Base-by-base conservation (phyloP, 768 basidiomycete genomes). In the Lentinula aciculospora region DNA sequence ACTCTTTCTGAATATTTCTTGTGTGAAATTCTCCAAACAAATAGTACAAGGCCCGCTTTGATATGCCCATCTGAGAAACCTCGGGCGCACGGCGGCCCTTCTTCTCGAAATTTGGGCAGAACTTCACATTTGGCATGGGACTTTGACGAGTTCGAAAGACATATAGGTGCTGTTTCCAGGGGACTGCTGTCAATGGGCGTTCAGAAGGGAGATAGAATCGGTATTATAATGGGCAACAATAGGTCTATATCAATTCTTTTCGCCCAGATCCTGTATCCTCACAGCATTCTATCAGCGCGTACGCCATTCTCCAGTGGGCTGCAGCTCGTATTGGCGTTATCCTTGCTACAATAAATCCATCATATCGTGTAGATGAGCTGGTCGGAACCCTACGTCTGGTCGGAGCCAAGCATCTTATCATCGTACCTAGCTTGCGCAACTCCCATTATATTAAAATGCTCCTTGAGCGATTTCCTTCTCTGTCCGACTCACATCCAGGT, bases 311-410 rank as follows among this genome's bases (percentile, higher is more conserved):
- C 23, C 91, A 94, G 63, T 92, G 89, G 91, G 91, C 91, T 3
- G 89, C 87, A 58, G 88, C 89, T n/a, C 83, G 81, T 50, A 78
- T 92, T 58, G 91, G 91, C n/a, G 90, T 88, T 12, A 83, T 92
- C 55, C 70, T 92, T 34, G 89, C 89, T 21, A 92, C 91, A 7
- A 76, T 93, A 46, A 94, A 94, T 62, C 92, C 91, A 2, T 88
- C 90, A 0, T 92, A 90, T 66, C 81, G 85, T 27, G 62, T 84
- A 5, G 75, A 78, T 32, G 91, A 94, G 66, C 75, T 93, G 8
- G 60, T 84, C 8, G 73, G 71, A 28, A 79, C 84, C 1, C 72
- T 93, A 31, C 79, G 81, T 50, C 76, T 89, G 13, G 86, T 80
- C 12, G 82, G 81, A 1, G 85, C 84, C 23, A 79, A 80, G 50